Evolutionary conservation across 257 asterid genomes (phyloP).

Genomic region (Solanum etuberosum): DNA sequence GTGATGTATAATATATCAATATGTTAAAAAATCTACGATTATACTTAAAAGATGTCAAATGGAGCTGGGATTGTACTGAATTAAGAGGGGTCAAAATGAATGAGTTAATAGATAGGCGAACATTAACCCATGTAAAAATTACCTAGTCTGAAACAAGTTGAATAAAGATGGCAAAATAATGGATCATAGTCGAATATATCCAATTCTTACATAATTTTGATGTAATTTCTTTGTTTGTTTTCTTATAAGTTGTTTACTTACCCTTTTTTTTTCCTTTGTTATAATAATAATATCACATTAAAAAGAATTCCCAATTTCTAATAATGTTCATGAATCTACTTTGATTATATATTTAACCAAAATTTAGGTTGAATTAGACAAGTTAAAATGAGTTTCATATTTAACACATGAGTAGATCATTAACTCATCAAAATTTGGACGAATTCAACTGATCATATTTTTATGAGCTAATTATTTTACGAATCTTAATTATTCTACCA

Average conservation of each 20-base stretch:
- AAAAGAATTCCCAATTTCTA: too few species aligned
- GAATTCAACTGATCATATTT: neutral
- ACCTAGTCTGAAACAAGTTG: neutral
- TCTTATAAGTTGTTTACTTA: neutral
- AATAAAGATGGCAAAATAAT: neutral
- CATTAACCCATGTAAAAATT: neutral
- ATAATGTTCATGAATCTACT: neutral
- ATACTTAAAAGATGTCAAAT: neutral
- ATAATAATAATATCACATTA: neutral
- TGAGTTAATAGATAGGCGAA: neutral
- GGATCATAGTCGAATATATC: neutral
- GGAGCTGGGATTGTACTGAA: neutral
- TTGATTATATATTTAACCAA: neutral
- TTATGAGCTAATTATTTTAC: neutral
- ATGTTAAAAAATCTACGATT: neutral
- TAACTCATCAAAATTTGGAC: neutral
- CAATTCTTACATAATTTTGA: neutral
- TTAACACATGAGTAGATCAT: neutral
- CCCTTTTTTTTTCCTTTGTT: neutral
- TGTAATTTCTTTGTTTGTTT: neutral
- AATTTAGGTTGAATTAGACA: neutral
- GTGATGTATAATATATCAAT: neutral
- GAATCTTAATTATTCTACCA: neutral
- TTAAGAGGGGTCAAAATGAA: neutral
- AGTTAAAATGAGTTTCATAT: neutral